Conservation (phyloP, 2,329 filamentous ascomycete genomes). For the Mariannaea elegans region DNA sequence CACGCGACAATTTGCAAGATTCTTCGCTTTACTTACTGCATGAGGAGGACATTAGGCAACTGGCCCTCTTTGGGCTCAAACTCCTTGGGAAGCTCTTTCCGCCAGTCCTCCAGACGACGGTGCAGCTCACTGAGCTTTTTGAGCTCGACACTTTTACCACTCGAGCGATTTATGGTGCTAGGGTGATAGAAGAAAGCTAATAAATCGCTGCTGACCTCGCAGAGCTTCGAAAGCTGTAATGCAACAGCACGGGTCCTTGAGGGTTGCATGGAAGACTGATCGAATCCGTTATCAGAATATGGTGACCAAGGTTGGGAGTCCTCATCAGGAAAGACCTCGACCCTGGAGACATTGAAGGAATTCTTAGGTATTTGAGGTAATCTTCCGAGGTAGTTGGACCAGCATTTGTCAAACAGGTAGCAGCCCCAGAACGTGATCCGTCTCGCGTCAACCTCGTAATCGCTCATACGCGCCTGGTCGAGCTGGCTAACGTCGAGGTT, state of each 20-base stretch:
- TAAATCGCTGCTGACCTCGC: slow-evolving; percentile 93
- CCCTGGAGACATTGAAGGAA: slow-evolving; percentile 85
- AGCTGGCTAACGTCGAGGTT: slow-evolving; percentile 82
- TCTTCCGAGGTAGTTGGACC: slow-evolving; percentile 95
- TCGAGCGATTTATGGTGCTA: slow-evolving; percentile 66
- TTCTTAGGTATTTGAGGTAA: slow-evolving; percentile 85
- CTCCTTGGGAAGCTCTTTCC: slow-evolving; percentile 82
- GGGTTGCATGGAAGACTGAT: slow-evolving; percentile 77
- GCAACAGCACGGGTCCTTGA: slow-evolving; percentile 84
- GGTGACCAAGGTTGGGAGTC: slow-evolving; percentile 88
- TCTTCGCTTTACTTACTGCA: slow-evolving; percentile 74
- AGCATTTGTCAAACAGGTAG: slow-evolving; percentile 98
- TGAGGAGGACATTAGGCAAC: slow-evolving; percentile 79
- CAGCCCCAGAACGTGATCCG: slow-evolving; percentile 97
- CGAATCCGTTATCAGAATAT: slow-evolving; percentile 85
- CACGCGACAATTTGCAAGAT: not conserved
- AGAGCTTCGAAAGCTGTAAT: slow-evolving; percentile 82
- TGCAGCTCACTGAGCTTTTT: slow-evolving; percentile 95
- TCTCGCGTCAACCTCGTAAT: slow-evolving; percentile 88
- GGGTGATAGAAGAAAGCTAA: slow-evolving; percentile 93
- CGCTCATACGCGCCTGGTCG: slow-evolving; percentile 69
- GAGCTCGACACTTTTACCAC: slow-evolving; percentile 83
- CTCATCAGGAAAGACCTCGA: slow-evolving; percentile 89
- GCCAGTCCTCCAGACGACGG: slow-evolving; percentile 89
- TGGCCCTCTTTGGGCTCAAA: slow-evolving; percentile 90